These are phyloP conservation scores for Trichoderma gamsii DNA, from an alignment of 495 filamentous ascomycete species.

Conservation along the genomic window DNA sequence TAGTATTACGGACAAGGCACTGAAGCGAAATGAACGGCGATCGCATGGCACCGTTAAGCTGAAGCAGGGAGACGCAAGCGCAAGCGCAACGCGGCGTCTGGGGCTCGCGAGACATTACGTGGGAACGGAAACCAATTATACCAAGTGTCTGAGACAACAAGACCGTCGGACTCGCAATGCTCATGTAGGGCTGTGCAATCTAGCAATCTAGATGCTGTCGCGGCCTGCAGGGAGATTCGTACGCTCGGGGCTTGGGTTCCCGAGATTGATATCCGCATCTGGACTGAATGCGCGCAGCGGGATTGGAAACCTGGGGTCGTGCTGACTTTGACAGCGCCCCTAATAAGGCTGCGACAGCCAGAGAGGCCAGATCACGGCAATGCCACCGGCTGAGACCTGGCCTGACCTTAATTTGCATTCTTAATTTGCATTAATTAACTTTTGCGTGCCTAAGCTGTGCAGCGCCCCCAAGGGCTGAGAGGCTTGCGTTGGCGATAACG, in stretches of 20 bases:
- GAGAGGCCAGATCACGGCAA: slow-evolving; percentile 5
- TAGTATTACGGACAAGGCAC: neutral
- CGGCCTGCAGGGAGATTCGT: neutral
- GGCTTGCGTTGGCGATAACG: neutral
- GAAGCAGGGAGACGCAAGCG: slow-evolving; percentile 9
- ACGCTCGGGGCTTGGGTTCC: neutral
- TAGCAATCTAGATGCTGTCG: slow-evolving; percentile 3
- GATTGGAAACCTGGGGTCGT: neutral
- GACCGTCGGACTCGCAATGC: neutral
- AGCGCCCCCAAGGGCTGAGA: neutral
- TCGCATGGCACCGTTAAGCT: neutral
- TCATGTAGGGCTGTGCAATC: neutral
- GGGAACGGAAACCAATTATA: neutral
- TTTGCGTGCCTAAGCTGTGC: neutral
- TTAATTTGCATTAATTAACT: too few relatives aligned
- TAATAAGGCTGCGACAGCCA: neutral
- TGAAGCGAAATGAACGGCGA: neutral
- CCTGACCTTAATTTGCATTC: neutral
- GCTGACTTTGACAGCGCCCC: neutral
- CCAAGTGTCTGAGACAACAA: too few relatives aligned
- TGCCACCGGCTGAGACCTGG: neutral
- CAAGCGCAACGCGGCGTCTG: slow-evolving; percentile 11
- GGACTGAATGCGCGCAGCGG: slow-evolving; percentile 1
- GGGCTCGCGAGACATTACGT: neutral
- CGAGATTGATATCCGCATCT: neutral